Percentiles rank a stretch among this genome's conserved stretches.
These are phyloP conservation scores for Salmacisia buchloeana DNA, from an alignment of 1,284 basidiomycete genomes.

Conservation along the genomic window DNA sequence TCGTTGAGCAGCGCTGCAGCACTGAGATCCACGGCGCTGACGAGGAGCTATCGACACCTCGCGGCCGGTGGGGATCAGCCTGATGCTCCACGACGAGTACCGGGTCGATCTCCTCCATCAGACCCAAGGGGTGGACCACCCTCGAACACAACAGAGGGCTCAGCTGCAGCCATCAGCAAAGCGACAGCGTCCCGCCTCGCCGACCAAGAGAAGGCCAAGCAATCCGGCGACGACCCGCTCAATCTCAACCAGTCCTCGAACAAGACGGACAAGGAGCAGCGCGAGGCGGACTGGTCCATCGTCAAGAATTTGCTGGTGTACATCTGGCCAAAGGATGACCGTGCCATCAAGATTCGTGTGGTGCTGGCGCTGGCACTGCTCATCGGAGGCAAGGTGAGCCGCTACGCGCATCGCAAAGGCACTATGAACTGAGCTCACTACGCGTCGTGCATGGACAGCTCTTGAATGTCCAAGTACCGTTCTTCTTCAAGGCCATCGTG, in stretches of 20 bases:
- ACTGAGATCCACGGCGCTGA: not conserved
- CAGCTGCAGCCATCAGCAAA: not conserved
- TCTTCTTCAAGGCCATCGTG: conserved; percentile 87
- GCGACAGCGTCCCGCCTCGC: not conserved
- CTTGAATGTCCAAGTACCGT: conserved; percentile 93
- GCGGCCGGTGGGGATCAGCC: not conserved
- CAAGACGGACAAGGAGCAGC: conserved; percentile 30
- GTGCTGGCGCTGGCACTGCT: conserved; percentile 75
- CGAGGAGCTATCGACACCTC: not conserved
- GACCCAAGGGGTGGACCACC: no score
- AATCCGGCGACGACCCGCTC: conserved; percentile 35
- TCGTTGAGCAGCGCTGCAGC: not conserved
- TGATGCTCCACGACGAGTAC: not conserved
- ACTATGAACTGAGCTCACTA: not conserved
- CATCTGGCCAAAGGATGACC: conserved; percentile 59
- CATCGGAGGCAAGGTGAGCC: conserved; percentile 73
- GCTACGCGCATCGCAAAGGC: not conserved
- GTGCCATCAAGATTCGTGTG: conserved; percentile 63
- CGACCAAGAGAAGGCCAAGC: conserved; percentile 16
- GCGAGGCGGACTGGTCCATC: conserved; percentile 56
- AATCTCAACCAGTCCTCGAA: conserved; percentile 26
- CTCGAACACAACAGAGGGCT: not conserved
- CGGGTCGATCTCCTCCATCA: not conserved
- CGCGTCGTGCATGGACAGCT: conserved; percentile 58
- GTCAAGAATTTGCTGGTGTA: conserved; percentile 57